Evolutionary conservation across 2,329 filamentous ascomycete genomes (phyloP).

Genomic region (Colletotrichum cordylinicola): DNA sequence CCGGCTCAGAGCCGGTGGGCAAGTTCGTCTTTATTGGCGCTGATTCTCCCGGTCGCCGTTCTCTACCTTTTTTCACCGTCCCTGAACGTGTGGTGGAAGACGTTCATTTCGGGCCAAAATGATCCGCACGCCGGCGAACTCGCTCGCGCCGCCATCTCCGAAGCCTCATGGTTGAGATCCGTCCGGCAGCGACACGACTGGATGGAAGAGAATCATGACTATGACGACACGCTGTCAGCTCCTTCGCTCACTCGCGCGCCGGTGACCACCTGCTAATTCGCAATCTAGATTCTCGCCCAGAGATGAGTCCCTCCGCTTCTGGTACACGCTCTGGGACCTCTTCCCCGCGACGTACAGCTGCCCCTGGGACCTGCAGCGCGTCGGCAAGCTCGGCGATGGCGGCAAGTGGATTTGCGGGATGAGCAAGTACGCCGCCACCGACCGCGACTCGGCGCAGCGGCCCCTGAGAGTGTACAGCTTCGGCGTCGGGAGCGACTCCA

Average conservation of each 20-base stretch:
- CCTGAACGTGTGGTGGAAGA: not conserved
- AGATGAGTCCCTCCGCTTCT: slow-evolving; percentile 20
- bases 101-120: fast-evolving
- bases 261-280: not conserved
- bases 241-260: not conserved
- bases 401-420: slow-evolving; percentile 48
- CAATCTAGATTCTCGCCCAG: not conserved
- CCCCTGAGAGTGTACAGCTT: slow-evolving; percentile 41
- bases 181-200: not conserved
- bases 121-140: not conserved
- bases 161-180: not conserved
- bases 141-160: not conserved
- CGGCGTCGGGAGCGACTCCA: slow-evolving; percentile 38
- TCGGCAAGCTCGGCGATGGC: slow-evolving; percentile 41
- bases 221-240: not conserved
- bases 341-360: slow-evolving; percentile 41
- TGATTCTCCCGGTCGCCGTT: not conserved
- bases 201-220: not conserved
- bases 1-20: not conserved
- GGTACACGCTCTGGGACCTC: slow-evolving; percentile 43
- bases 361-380: slow-evolving; percentile 41
- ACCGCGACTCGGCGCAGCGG: slow-evolving; percentile 23
- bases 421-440: slow-evolving; percentile 32
- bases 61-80: not conserved
- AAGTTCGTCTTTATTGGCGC: not conserved